A percentile compares a stretch with the other conserved stretches of the same genome.
Evolutionary conservation across 1,284 basidiomycete species (phyloP).

Genomic region (Trametes sp.): DNA sequence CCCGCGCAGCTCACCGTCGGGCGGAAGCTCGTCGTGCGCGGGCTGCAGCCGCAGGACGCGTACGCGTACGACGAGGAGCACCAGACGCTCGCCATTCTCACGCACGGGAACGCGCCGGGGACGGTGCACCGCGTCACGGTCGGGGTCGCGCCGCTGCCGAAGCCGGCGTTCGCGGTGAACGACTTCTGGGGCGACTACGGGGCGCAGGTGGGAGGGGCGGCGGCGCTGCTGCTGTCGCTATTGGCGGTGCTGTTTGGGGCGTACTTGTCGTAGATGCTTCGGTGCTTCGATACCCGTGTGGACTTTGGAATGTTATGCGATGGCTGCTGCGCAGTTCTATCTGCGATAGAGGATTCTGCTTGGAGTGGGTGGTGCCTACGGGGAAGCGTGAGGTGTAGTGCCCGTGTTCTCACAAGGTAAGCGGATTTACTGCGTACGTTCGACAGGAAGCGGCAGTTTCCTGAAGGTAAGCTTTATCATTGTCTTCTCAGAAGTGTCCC

Average conservation of each 20-base stretch:
- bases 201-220: constrained; percentile 22
- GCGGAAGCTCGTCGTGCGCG: constrained; percentile 63
- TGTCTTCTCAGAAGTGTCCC: neutral
- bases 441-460: too few species aligned
- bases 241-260: constrained; percentile 21
- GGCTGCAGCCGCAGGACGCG: constrained; percentile 55
- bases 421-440: neutral
- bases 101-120: constrained; percentile 52
- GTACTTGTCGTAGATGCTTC: neutral
- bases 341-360: neutral
- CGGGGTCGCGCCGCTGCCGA: constrained; percentile 59
- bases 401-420: constrained; percentile 4
- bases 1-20: constrained; percentile 68
- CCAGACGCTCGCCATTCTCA: constrained; percentile 74
- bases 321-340: neutral
- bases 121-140: constrained; percentile 58
- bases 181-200: constrained; percentile 72
- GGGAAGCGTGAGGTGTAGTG: neutral
- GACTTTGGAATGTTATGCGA: neutral
- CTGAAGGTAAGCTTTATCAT: neutral
- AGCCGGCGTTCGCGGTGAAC: constrained; percentile 61
- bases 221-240: constrained; percentile 25
- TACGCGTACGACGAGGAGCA: constrained; percentile 62
- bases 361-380: neutral
- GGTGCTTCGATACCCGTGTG: constrained; percentile 1